Evolutionary conservation across 768 basidiomycete genomes (phyloP), one percentile per base, ranked within the genome.

Genomic region (Paxillus involutus): DNA sequence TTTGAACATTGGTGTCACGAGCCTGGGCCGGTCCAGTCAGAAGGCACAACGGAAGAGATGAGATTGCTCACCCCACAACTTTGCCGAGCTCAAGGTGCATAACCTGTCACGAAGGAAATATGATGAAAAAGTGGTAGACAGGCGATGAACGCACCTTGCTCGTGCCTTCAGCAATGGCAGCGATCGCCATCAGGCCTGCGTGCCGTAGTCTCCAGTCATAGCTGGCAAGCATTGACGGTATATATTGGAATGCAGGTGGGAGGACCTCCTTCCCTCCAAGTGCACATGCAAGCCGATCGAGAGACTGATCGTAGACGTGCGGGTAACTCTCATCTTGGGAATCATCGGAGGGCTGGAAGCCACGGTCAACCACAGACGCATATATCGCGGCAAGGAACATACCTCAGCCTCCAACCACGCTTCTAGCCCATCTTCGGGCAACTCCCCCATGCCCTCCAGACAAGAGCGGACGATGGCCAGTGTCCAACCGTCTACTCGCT

Each of bases 201-300:
- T 95, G 91, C 29, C 92, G 77, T 26, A 84, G 79, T 49, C 89
- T 78, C 94, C 94, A 96, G 69, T 94, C 89, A 55, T 85, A 86
- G 51, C 81, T 85, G 0, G 80, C 81, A 52, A 94, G 76, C 86
- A 95, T 91, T 0, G 84, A 85, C 0, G 90, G 90, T 13, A 92
- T 91, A 54, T 85, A 84, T 67, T 85, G 83, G 73, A 94, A 94
- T 6, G 92, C 86, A 10, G 86, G 82, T 0, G 89, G 92, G 5
- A 95, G 73, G 1, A 94, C 81, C 0, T 82, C 74, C 52, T 84
- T 77, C 0, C 93, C 91, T 6, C 89, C 90, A 42, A 94, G 72
- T 0, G 90, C 89, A 68, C 85, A 85, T 10, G 93, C 89, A 4
- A 94, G 67, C 8, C 93, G 75, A 67, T 96, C 94, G 2, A 95